Conservation (phyloP, 352 stramenopile species). For the Globisporangium paroecandrum region DNA sequence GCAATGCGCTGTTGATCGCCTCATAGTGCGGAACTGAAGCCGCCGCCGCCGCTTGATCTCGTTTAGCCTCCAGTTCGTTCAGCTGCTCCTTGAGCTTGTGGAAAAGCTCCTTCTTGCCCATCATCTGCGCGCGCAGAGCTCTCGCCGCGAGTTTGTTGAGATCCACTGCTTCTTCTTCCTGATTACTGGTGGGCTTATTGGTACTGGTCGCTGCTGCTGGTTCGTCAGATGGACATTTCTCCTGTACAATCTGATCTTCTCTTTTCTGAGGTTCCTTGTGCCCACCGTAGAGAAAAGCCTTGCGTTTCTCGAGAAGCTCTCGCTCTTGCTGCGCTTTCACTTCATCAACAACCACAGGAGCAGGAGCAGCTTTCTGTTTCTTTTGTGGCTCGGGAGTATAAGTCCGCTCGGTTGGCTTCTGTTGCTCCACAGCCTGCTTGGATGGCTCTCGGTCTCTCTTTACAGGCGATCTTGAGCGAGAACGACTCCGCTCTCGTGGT, state of each 20-base stretch:
- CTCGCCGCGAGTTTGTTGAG: conserved; percentile 81
- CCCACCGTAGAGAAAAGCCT: conserved; percentile 65
- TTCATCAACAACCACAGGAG: conserved; percentile 21
- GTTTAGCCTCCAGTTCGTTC: conserved; percentile 72
- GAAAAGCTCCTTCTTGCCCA: conserved; percentile 75
- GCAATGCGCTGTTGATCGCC: conserved; percentile 49
- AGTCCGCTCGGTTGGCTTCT: not conserved
- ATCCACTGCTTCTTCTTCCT: conserved; percentile 34
- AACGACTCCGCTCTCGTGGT: conserved; percentile 17
- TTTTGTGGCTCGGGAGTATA: conserved; percentile 8
- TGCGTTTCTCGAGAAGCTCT: conserved; percentile 43
- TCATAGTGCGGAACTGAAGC: conserved; percentile 57
- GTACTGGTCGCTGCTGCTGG: not conserved
- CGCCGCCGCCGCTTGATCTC: conserved; percentile 37
- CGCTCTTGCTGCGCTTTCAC: conserved; percentile 30
- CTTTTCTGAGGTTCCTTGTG: conserved; percentile 7
- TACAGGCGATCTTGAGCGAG: conserved; percentile 25
- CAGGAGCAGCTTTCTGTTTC: conserved; percentile 11
- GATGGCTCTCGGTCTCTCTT: conserved; percentile 1
- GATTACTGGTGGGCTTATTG: not conserved
- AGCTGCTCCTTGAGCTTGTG: conserved; percentile 70
- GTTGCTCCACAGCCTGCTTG: not conserved
- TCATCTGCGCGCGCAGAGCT: conserved; percentile 78
- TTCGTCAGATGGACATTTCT: no score
- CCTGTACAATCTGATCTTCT: not conserved